Evolutionary conservation across 1,139 yeast genomes (phyloP).

Genomic region (Kodamaea arcana): DNA sequence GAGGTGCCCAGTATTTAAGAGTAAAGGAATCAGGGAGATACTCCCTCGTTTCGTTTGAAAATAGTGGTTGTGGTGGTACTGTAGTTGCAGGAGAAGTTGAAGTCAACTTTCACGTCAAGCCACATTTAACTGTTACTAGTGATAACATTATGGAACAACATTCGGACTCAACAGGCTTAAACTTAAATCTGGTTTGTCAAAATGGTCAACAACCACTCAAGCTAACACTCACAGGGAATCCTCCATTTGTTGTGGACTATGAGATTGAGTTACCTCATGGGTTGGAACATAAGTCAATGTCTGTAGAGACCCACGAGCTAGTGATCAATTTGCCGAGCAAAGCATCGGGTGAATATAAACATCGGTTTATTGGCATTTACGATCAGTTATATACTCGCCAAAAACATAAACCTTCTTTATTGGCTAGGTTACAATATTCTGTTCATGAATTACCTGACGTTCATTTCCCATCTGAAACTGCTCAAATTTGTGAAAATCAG

Average conservation of each 20-base stretch:
- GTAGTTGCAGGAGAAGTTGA: conserved; percentile 32
- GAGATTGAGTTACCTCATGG: conserved; percentile 62
- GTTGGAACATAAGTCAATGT: conserved; percentile 31
- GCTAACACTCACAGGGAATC: conserved; percentile 46
- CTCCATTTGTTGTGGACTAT: conserved; percentile 74
- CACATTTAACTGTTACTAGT: conserved; percentile 35
- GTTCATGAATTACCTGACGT: conserved; percentile 62
- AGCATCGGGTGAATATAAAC: conserved; percentile 55
- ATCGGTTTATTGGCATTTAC: conserved; percentile 56
- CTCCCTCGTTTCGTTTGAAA: conserved; percentile 52
- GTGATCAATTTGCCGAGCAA: conserved; percentile 32
- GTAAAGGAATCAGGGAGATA: conserved; percentile 62
- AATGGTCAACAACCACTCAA: conserved; percentile 23
- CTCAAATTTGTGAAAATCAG: conserved; percentile 55
- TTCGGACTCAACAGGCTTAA: conserved; percentile 14
- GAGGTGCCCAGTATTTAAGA: conserved; percentile 34
- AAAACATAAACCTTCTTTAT: conserved; percentile 24
- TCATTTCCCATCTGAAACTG: conserved; percentile 43
- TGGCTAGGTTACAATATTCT: conserved; percentile 51
- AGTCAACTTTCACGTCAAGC: conserved; percentile 54
- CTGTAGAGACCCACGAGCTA: conserved; percentile 23
- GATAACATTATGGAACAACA: conserved; percentile 18
- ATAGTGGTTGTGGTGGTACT: conserved; percentile 67
- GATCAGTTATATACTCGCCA: conserved; percentile 62
- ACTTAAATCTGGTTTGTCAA: conserved; percentile 34